Percentiles rank a stretch among this genome's conserved stretches.
These are phyloP conservation scores for Zygosaccharomyces pseudobailii DNA, from an alignment of 1,139 yeast genomes.

Conservation along the genomic window DNA sequence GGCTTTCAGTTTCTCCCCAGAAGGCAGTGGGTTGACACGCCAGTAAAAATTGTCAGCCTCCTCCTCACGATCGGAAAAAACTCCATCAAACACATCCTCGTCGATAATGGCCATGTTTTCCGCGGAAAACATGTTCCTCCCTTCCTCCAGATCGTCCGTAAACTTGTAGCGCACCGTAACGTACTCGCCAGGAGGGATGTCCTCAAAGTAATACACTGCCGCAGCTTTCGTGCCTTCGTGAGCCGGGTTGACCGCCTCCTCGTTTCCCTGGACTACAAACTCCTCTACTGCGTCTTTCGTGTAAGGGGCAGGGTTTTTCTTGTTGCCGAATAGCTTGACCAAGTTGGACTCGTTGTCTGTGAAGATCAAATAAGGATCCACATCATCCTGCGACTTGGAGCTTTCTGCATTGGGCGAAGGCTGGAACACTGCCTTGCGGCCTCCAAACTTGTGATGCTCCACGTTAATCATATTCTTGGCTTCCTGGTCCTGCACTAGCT, in stretches of 20 bases:
- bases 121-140: conserved; percentile 20
- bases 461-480: conserved; percentile 48
- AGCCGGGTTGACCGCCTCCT: conserved; percentile 64
- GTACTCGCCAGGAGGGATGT: conserved; percentile 82
- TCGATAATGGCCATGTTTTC: conserved; percentile 50
- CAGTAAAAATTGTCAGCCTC: conserved; percentile 95
- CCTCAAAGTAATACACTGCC: conserved; percentile 78
- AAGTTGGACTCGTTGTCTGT: conserved; percentile 89
- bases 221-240: conserved; percentile 68
- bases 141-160: conserved; percentile 36
- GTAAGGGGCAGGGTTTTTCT: conserved; percentile 47
- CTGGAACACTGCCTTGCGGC: conserved; percentile 66
- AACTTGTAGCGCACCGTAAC: conserved; percentile 83
- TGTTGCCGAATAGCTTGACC: conserved; percentile 60
- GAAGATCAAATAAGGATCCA: conserved; percentile 71
- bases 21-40: conserved; percentile 82
- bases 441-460: conserved; percentile 69
- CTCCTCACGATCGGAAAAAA: conserved; percentile 70
- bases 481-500: conserved; percentile 40
- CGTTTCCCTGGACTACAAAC: conserved; percentile 57
- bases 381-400: conserved; percentile 46
- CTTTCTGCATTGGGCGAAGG: conserved; percentile 58
- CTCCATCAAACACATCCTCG: conserved; percentile 69
- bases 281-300: conserved; percentile 94
- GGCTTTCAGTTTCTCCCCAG: conserved; percentile 74